Percentiles rank a stretch among this genome's conserved stretches.
These are phyloP conservation scores for Bromus sterilis DNA, from an alignment of 176 grass and related monocot genomes.

Conservation along the genomic window DNA sequence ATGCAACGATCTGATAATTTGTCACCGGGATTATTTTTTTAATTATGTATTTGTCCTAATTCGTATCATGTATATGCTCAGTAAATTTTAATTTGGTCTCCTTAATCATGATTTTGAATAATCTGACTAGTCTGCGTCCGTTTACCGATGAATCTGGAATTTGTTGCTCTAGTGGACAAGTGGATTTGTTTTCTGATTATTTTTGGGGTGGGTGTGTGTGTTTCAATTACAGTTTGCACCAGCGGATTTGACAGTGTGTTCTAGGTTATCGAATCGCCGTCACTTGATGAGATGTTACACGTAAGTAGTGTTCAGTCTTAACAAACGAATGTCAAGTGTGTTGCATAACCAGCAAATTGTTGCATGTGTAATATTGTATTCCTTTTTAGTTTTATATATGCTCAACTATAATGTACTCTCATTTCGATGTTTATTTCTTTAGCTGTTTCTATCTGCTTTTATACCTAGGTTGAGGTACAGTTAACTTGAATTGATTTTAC, in stretches of 20 bases:
- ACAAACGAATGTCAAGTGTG: not conserved
- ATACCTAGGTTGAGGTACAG: not conserved
- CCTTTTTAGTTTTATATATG: not conserved
- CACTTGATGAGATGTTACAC: not conserved
- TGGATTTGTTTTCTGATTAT: not conserved
- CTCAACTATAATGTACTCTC: not conserved
- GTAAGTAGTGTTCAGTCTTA: not conserved
- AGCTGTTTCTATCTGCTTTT: not conserved
- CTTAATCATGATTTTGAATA: too few relatives aligned
- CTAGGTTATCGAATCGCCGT: not conserved
- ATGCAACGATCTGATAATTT: not conserved
- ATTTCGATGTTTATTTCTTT: not conserved
- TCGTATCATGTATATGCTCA: not conserved
- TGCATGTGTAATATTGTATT: not conserved
- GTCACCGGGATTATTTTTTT: not conserved
- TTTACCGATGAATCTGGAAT: too few relatives aligned
- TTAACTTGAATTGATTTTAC: not conserved
- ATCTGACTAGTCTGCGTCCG: too few relatives aligned
- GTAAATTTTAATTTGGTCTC: too few relatives aligned
- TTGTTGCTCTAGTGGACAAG: not conserved
- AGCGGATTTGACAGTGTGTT: not conserved
- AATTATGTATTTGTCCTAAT: not conserved
- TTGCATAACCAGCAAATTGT: not conserved
- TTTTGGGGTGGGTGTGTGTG: not conserved
- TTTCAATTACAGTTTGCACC: not conserved